Conservation (phyloP, 1,139 yeast species). For the Diutina mesorugosa region DNA sequence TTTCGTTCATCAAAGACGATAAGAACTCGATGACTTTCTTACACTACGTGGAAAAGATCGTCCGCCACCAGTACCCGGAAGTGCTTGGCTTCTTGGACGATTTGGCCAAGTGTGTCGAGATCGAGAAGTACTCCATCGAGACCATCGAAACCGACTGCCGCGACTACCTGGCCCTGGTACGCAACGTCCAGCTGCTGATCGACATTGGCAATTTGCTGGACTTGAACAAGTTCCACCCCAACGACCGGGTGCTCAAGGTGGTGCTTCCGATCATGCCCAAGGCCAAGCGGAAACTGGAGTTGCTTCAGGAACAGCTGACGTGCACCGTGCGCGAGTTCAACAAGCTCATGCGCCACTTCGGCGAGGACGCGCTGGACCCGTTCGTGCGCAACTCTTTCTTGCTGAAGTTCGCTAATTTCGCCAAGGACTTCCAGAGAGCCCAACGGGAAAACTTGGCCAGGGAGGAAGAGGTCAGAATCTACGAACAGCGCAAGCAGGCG, state of each 20-base stretch:
- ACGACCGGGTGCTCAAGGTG: slow-evolving; percentile 49
- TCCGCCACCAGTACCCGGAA: slow-evolving; percentile 58
- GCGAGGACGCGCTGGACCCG: slow-evolving; percentile 62
- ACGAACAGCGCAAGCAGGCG: slow-evolving; percentile 54
- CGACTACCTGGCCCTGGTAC: slow-evolving; percentile 41
- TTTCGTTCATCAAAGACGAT: slow-evolving; percentile 67
- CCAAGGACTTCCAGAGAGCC: slow-evolving; percentile 63
- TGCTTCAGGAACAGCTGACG: slow-evolving; percentile 49
- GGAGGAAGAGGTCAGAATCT: slow-evolving; percentile 70
- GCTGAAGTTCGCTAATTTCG: slow-evolving; percentile 59
- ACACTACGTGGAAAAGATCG: slow-evolving; percentile 66
- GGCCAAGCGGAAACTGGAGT: slow-evolving; percentile 55
- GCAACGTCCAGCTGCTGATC: slow-evolving; percentile 59
- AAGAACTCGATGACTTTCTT: slow-evolving; percentile 68
- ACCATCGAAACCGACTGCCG: slow-evolving; percentile 51
- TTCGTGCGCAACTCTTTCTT: slow-evolving; percentile 62
- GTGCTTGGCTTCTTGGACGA: slow-evolving; percentile 48
- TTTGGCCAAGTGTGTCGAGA: slow-evolving; percentile 42
- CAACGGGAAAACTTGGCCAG: slow-evolving; percentile 62
- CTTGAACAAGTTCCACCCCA: slow-evolving; percentile 62
- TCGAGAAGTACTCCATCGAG: slow-evolving; percentile 56
- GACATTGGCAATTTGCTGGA: slow-evolving; percentile 72
- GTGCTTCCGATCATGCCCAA: slow-evolving; percentile 54
- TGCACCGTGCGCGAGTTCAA: slow-evolving; percentile 59
- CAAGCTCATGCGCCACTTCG: slow-evolving; percentile 57